These are phyloP conservation scores for Ogataea naganishii DNA, from an alignment of 805 yeast species.

Conservation along the genomic window DNA sequence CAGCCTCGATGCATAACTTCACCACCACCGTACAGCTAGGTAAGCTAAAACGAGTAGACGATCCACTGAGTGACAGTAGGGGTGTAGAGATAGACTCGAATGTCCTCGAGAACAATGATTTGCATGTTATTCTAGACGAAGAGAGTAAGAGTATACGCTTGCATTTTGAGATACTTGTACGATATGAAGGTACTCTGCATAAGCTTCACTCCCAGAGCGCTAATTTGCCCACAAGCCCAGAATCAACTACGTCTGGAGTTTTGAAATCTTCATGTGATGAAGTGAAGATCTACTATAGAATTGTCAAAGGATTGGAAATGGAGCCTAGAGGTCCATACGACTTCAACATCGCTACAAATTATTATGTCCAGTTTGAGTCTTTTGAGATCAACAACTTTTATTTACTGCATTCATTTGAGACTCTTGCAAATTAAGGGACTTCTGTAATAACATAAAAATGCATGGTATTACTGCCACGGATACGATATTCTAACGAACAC, in stretches of 20 bases:
- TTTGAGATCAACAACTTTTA: constrained; percentile 15
- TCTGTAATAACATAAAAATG: no score
- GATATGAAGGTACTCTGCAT: constrained; percentile 1
- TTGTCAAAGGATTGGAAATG: constrained; percentile 15
- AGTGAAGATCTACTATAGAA: constrained; percentile 8
- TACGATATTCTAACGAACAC: no score
- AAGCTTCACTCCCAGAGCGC: constrained; percentile 1
- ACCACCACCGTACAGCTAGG: constrained; percentile 12
- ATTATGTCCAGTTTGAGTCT: constrained; percentile 11
- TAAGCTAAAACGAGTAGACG: constrained; percentile 9
- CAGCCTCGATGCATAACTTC: not conserved
- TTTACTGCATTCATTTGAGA: constrained; percentile 11
- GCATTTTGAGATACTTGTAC: constrained; percentile 12
- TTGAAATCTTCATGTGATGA: constrained; percentile 4
- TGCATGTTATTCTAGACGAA: constrained; percentile 16
- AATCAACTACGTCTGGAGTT: constrained; percentile 2
- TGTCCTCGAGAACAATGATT: constrained; percentile 1
- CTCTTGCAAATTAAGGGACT: no score
- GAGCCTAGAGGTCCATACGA: constrained; percentile 20
- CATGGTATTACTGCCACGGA: no score
- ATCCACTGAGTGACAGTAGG: constrained; percentile 10
- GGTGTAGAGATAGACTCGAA: not conserved
- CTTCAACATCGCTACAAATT: constrained; percentile 14
- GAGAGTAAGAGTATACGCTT: constrained; percentile 15
- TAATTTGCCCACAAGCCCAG: not conserved